A percentile compares a stretch with the other conserved stretches of the same genome.
Evolutionary conservation across 305 asterid genomes (phyloP).

Genomic region (Fraxinus paxiana): DNA sequence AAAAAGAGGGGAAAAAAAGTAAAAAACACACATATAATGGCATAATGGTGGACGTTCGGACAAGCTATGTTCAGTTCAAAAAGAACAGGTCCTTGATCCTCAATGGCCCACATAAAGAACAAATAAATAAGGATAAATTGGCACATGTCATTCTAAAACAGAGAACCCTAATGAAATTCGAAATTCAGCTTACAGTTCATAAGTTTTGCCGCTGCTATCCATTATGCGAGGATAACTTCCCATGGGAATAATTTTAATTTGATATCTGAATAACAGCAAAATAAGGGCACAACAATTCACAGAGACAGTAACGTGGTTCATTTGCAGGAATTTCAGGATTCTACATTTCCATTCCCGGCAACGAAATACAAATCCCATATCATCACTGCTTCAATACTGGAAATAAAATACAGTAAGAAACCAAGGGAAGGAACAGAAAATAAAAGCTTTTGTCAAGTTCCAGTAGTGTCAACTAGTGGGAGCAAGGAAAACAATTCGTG

Average conservation of each 20-base stretch:
- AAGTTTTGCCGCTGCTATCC: slow-evolving; percentile 79
- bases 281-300: slow-evolving; percentile 40
- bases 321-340: slow-evolving; percentile 14
- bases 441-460: not conserved
- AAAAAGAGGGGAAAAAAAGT: not conserved
- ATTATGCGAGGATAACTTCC: slow-evolving; percentile 98
- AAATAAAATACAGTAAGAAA: not conserved
- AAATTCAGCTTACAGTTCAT: slow-evolving; percentile 75
- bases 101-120: no score
- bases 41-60: not conserved
- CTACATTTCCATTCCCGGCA: not conserved
- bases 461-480: not conserved
- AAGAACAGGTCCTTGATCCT: no score
- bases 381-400: not conserved
- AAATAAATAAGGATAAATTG: not conserved
- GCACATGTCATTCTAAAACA: not conserved
- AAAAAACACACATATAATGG: not conserved
- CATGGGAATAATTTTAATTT: slow-evolving; percentile 90
- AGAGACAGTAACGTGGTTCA: not conserved
- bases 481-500: not conserved
- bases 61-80: not conserved
- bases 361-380: not conserved
- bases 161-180: not conserved
- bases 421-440: not conserved
- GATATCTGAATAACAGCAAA: slow-evolving; percentile 51